phyloP scores from a whole-genome alignment of 1,139 yeast genomes.

The Scheffersomyces illinoinensis region DNA sequence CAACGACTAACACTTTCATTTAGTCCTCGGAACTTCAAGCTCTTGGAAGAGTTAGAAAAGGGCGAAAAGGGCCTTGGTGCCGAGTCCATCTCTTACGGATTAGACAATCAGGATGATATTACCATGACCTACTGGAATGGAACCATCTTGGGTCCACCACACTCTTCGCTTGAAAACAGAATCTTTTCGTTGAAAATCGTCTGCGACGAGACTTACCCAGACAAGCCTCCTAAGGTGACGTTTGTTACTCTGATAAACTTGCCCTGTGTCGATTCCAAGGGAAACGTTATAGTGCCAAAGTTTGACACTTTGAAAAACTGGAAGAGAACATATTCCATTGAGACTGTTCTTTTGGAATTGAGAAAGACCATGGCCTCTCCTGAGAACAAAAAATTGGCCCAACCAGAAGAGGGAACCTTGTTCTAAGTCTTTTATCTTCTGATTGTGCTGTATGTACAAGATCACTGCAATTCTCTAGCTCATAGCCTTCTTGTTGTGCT shows the following conservation, averaged over 20 bases:
- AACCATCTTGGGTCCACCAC: constrained; percentile 96
- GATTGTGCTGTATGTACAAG: background rate
- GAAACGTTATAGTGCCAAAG: constrained; percentile 59
- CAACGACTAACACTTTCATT: constrained; percentile 16
- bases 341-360: constrained; percentile 81
- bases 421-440: constrained; percentile 31
- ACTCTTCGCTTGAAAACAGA: constrained; percentile 88
- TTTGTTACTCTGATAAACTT: constrained; percentile 84
- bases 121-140: constrained; percentile 96
- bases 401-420: constrained; percentile 86
- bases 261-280: constrained; percentile 81
- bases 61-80: constrained; percentile 98
- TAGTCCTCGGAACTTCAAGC: constrained; percentile 91
- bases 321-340: constrained; percentile 91
- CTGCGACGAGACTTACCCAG: constrained; percentile 88
- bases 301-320: constrained; percentile 78
- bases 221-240: constrained; percentile 76
- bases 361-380: constrained; percentile 84
- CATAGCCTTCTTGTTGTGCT: background rate
- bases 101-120: constrained; percentile 85
- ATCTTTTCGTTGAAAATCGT: constrained; percentile 80
- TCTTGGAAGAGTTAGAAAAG: constrained; percentile 92
- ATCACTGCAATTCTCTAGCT: background rate
- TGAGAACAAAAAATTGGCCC: constrained; percentile 79
- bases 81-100: constrained; percentile 92